Base-by-base conservation (phyloP, 352 stramenopile species). In the Globisporangium solare region DNA sequence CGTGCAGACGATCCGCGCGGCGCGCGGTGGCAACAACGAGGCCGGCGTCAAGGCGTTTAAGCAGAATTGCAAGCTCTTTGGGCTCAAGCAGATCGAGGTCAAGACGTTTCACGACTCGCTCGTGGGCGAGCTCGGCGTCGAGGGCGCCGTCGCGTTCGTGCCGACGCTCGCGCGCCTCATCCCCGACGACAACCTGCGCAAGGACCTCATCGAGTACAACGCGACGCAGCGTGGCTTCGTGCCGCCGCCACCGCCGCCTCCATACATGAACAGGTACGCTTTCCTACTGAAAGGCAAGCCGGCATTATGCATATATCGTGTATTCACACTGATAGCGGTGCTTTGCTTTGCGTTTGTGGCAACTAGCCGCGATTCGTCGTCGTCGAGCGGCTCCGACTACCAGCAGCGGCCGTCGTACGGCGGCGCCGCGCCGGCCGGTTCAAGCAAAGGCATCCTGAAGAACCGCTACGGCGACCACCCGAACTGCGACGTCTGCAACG, bases 391-490 rank as follows among this genome's bases (percentile, higher is more conserved):
- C 57, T 81, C 68, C 11, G 66, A 63, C 1, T 22, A 54, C 42
- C 53, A 46, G 20, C 54, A 45, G 27, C 55, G 55, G 14, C 54
- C 43, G 48, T 60, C 47, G 37, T 54, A 56, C 52, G 51, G 54
- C 15, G 49, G 52, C 18, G 53, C 63, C 18, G 53, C 63, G 21
- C 53, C 20, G 6, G 17, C 21, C 10, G 54, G 8, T 24, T 42
- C 42, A 60, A 61, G 64, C 45, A 86, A 83, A 43, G 79, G 79
- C 1, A 54, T 89, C 0, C 37, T 89, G 13, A 86, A 82, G 21
- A 81, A 81, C n/a, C 74, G 79, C n/a, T 87, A 87, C 43, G 71
- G 63, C 0, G 76, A 87, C 22, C 72, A 80, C 24, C 72, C 76
- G 2, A 83, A 79, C 37, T 87, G 76, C 50, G 76, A 87, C 54